Conservation (phyloP, 2,329 filamentous ascomycete genomes). For the Xylariales sp. region DNA sequence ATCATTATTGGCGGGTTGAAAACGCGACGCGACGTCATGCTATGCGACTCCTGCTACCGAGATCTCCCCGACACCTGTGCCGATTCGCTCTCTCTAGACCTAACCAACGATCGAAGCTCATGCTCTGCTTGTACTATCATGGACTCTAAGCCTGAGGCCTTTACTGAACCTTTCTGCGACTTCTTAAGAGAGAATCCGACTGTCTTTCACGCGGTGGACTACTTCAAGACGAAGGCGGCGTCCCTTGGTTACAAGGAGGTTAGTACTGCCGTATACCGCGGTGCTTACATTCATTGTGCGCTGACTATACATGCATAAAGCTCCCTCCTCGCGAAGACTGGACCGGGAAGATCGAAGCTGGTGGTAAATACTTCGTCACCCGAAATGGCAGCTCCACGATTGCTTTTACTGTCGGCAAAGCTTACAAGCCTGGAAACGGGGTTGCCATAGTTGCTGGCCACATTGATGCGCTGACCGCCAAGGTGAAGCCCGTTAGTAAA, state of each 20-base stretch:
- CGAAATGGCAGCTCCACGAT: conserved; percentile 89
- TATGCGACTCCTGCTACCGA: conserved; percentile 46
- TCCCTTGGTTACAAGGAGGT: conserved; percentile 80
- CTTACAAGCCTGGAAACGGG: conserved; percentile 86
- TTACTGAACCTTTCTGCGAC: conserved; percentile 84
- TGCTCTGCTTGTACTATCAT: conserved; percentile 44
- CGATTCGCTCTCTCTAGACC: conserved; percentile 42
- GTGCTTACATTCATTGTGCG: background rate
- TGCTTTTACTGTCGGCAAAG: conserved; percentile 83
- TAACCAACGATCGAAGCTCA: conserved; percentile 35
- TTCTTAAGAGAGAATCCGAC: conserved; percentile 93
- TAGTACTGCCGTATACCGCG: conserved; percentile 38
- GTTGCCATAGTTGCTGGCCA: conserved; percentile 91
- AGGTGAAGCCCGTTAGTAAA: conserved; percentile 89
- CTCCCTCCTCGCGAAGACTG: conserved; percentile 84
- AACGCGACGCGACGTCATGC: conserved; percentile 26
- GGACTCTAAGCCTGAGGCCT: conserved; percentile 66
- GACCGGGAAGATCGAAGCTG: conserved; percentile 75
- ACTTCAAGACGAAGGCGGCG: conserved; percentile 79
- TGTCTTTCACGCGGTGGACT: conserved; percentile 87
- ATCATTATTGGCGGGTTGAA: conserved; percentile 45
- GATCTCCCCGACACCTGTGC: conserved; percentile 47
- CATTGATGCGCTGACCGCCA: conserved; percentile 90
- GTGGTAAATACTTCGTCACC: conserved; percentile 89
- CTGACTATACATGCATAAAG: conserved; percentile 51